phyloP scores from a whole-genome alignment of 75 land plant species.

The Selaginella tamariscina region DNA sequence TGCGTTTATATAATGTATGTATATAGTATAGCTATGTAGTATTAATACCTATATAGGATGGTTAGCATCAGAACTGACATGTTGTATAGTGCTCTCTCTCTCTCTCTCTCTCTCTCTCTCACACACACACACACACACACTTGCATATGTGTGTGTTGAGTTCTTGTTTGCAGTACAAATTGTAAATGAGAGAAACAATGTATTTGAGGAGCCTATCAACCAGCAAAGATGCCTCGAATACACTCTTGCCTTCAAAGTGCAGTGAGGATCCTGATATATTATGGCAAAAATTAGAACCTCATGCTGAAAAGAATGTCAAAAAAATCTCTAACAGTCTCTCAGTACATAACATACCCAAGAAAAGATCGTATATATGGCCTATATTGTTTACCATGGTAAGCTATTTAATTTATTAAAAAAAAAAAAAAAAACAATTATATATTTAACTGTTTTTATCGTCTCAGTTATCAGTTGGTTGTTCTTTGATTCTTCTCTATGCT shows the following conservation, averaged over 20 bases:
- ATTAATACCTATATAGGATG: no score
- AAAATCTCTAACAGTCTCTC: not conserved
- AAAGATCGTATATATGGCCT: not conserved
- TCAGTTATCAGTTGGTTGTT: constrained; percentile 7
- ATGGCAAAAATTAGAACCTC: not conserved
- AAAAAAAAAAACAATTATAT: not conserved
- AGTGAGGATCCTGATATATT: not conserved
- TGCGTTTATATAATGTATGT: no score
- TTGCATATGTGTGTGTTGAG: no score
- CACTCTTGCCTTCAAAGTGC: not conserved
- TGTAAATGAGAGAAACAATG: no score
- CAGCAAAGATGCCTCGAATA: not conserved
- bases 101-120: no score
- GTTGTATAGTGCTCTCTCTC: no score
- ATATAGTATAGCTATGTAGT: no score
- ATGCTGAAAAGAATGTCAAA: not conserved
- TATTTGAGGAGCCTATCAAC: no score
- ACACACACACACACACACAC: no score
- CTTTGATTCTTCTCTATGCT: not conserved
- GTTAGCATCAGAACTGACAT: no score
- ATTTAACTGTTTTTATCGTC: not conserved
- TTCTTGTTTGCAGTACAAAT: no score
- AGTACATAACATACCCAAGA: not conserved
- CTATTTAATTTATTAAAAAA: not conserved
- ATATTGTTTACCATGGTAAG: not conserved